phyloP scores from a whole-genome alignment of 163 green algal species.

The Chlorella variabilis region DNA sequence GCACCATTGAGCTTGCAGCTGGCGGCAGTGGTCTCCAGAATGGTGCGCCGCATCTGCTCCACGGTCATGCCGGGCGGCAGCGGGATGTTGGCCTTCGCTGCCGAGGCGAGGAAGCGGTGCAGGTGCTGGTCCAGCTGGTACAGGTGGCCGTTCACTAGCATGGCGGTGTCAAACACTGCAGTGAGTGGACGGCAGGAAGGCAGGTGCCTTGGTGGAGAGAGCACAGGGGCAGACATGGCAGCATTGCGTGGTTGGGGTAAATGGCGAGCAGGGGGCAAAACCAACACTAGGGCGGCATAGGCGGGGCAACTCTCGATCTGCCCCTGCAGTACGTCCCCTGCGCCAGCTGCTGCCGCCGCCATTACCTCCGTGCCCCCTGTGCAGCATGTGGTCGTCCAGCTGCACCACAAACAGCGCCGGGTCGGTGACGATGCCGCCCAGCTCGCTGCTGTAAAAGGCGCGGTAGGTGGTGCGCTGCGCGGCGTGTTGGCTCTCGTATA shows the following conservation, averaged over 20 bases:
- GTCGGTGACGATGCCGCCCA: conserved; percentile 85
- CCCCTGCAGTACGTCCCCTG: too few relatives aligned
- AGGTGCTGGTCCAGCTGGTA: conserved; percentile 89
- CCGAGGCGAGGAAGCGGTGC: conserved; percentile 60
- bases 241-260: too few relatives aligned
- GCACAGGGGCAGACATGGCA: background rate
- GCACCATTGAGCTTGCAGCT: conserved; percentile 73
- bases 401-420: conserved; percentile 85
- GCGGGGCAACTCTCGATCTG: too few relatives aligned
- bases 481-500: conserved; percentile 36
- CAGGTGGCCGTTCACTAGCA: conserved; percentile 75
- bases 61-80: conserved; percentile 51
- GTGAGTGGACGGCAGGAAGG: background rate
- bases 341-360: background rate
- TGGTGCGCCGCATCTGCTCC: conserved; percentile 67
- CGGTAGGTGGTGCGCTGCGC: conserved; percentile 27
- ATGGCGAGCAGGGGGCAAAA: too few relatives aligned
- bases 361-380: conserved; percentile 63
- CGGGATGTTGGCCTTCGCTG: conserved; percentile 61
- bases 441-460: conserved; percentile 84
- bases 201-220: background rate
- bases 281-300: too few relatives aligned
- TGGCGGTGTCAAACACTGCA: conserved; percentile 76
- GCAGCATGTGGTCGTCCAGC: conserved; percentile 89
- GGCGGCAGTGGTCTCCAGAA: conserved; percentile 86